These are phyloP conservation scores for Paracamarosporium sp. DNA, from an alignment of 2,329 filamentous ascomycete genomes.

Conservation along the genomic window DNA sequence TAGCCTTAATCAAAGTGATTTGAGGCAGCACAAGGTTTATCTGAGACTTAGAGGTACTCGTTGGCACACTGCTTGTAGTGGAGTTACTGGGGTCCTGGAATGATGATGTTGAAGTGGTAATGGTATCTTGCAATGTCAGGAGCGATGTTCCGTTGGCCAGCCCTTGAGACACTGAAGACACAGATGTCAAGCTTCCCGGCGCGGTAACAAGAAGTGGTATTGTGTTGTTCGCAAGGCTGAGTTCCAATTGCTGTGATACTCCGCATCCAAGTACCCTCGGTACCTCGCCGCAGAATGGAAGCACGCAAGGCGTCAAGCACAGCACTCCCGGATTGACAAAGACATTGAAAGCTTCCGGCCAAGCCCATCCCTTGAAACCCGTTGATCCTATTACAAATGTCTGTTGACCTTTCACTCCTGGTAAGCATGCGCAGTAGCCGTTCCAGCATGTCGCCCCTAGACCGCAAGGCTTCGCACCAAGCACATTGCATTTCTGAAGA, in stretches of 20 bases:
- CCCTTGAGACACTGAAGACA: not conserved
- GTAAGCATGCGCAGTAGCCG: conserved; percentile 14
- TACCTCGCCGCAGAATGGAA: conserved; percentile 19
- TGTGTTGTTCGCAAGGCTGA: not conserved
- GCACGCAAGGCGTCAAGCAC: conserved; percentile 16
- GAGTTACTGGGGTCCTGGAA: not conserved
- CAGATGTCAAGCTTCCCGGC: not conserved
- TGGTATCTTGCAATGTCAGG: not conserved
- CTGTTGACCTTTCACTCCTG: conserved; percentile 13
- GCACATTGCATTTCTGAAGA: conserved; percentile 8
- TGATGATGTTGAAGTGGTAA: not conserved
- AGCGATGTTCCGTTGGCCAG: not conserved
- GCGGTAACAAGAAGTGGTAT: not conserved
- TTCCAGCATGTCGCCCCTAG: conserved; percentile 5
- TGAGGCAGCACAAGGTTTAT: not conserved
- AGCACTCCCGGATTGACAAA: conserved; percentile 11
- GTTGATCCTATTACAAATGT: conserved; percentile 1
- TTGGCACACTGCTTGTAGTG: not conserved
- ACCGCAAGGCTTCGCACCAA: not conserved
- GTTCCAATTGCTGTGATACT: not conserved
- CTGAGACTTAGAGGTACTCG: not conserved
- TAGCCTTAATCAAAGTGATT: not conserved
- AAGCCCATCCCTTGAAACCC: conserved; percentile 6
- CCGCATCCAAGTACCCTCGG: conserved; percentile 12
- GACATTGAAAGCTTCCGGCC: conserved; percentile 16